A percentile compares a stretch with the other conserved stretches of the same genome.
phyloP scores from a whole-genome alignment of 805 yeast species.

The Scheffersomyces amazonensis region DNA sequence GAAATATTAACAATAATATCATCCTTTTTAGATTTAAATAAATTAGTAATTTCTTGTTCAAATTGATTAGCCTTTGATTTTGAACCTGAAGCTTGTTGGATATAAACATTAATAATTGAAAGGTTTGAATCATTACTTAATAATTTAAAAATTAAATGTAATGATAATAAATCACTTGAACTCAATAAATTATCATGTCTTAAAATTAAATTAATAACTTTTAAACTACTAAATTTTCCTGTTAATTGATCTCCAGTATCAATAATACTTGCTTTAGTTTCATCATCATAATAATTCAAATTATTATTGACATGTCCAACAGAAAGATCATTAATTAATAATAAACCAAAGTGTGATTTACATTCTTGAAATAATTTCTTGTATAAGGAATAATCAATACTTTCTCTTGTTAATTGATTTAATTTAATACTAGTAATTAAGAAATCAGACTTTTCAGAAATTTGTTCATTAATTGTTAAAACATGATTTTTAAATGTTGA shows the following conservation, averaged over 20 bases:
- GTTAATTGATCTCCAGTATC: conserved; percentile 6
- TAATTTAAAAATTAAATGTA: conserved; percentile 24
- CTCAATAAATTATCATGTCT: conserved; percentile 31
- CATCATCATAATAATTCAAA: background rate
- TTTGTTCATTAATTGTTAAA: conserved; percentile 29
- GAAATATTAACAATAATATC: conserved; percentile 9
- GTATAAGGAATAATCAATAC: conserved; percentile 19
- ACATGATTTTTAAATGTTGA: conserved; percentile 28
- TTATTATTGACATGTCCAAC: background rate
- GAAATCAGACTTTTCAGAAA: conserved; percentile 21
- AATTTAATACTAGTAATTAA: conserved; percentile 22
- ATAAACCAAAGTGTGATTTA: conserved; percentile 30
- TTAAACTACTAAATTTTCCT: conserved; percentile 10
- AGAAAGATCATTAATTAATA: conserved; percentile 16
- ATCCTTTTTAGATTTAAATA: conserved; percentile 8
- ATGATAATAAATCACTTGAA: conserved; percentile 29
- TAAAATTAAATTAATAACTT: conserved; percentile 23
- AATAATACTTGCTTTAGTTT: background rate
- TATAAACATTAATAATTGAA: conserved; percentile 16
- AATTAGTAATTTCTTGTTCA: conserved; percentile 11
- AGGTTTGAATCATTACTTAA: conserved; percentile 7
- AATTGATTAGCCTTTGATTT: conserved; percentile 11
- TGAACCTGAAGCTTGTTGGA: conserved; percentile 10
- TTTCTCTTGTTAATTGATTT: conserved; percentile 11
- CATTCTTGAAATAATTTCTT: conserved; percentile 23